These are phyloP conservation scores for Scleroderma citrinum DNA, from an alignment of 768 basidiomycete species.

Conservation along the genomic window DNA sequence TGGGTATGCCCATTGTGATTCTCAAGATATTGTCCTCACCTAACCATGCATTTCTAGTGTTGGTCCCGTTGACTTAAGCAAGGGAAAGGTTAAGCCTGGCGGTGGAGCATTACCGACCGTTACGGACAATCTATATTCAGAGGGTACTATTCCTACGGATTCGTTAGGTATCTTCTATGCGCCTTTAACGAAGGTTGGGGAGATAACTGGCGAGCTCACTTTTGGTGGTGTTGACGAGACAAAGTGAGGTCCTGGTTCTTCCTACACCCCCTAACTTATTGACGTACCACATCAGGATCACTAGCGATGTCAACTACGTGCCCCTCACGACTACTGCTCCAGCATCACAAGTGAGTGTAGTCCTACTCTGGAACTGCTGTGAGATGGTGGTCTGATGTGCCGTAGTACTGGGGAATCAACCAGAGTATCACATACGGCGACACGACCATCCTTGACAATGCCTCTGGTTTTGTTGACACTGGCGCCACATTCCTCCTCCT, in stretches of 20 bases:
- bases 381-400: neutral
- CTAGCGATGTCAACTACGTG: conserved; percentile 26
- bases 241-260: conserved; percentile 25
- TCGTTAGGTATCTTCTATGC: conserved; percentile 47
- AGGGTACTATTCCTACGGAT: conserved; percentile 41
- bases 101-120: conserved; percentile 40
- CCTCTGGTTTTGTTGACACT: conserved; percentile 29
- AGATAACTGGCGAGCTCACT: conserved; percentile 37
- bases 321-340: conserved; percentile 38
- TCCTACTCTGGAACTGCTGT: no score
- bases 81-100: conserved; percentile 33
- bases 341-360: conserved; percentile 21
- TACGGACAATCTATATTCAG: conserved; percentile 43
- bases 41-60: conserved; percentile 32
- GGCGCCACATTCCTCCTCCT: no score
- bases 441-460: conserved; percentile 37
- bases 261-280: neutral
- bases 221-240: conserved; percentile 43
- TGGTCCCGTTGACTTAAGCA: conserved; percentile 46
- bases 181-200: conserved; percentile 32
- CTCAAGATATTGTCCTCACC: no score
- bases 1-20: no score
- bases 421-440: conserved; percentile 27
- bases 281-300: conserved; percentile 13
- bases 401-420: conserved; percentile 40